Evolutionary conservation across 257 asterid species (phyloP).

Genomic region (Jaltomata sinuosa): DNA sequence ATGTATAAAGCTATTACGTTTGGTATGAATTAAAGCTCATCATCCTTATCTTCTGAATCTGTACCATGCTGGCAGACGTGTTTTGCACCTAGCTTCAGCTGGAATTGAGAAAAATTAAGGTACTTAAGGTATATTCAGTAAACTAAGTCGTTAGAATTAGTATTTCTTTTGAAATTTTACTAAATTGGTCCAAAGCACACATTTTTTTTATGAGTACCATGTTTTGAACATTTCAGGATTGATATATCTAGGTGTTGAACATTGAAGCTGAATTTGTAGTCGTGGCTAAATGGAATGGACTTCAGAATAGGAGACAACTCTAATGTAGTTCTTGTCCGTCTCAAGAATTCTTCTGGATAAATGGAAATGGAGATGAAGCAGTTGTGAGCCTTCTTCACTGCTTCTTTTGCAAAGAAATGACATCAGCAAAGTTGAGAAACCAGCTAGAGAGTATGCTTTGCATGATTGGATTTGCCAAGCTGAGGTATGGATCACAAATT

Average conservation of each 20-base stretch:
- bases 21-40: constrained; percentile 20
- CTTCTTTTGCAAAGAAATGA: background rate
- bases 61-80: background rate
- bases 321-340: background rate
- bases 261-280: background rate
- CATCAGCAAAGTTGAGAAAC: background rate
- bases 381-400: background rate
- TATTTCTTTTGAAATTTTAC: background rate
- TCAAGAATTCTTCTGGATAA: background rate
- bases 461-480: background rate
- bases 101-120: background rate
- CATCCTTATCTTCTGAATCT: background rate
- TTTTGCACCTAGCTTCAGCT: background rate
- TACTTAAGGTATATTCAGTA: background rate
- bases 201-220: background rate
- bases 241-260: background rate
- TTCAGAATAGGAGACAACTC: background rate
- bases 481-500: background rate
- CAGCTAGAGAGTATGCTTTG: background rate
- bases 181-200: background rate
- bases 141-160: background rate
- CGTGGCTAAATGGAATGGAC: background rate
- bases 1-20: constrained; percentile 24
- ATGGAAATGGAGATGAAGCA: background rate
- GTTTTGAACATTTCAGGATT: background rate